phyloP scores from a whole-genome alignment of 1,284 basidiomycete genomes.

The Ceratorhiza oryzae-sativae region DNA sequence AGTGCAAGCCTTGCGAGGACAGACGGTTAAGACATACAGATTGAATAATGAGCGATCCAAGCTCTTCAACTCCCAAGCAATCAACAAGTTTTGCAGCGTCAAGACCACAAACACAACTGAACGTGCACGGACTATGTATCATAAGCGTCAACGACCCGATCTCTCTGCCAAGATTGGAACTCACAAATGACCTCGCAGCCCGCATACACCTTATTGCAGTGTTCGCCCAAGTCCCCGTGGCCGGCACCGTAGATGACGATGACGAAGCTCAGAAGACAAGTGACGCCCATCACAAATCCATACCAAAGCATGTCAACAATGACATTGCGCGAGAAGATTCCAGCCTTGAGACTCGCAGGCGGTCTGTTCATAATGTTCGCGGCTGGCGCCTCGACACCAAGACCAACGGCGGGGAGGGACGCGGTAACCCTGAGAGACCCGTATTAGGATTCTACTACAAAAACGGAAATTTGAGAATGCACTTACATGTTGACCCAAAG shows the following conservation, averaged over 20 bases:
- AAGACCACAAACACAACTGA: constrained; percentile 62
- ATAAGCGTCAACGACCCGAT: neutral
- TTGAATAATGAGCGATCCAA: constrained; percentile 14
- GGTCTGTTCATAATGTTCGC: constrained; percentile 64
- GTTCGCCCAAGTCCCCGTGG: constrained; percentile 57
- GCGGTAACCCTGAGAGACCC: constrained; percentile 55
- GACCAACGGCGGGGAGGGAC: constrained; percentile 64
- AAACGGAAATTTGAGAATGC: neutral
- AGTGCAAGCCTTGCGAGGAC: constrained; percentile 1
- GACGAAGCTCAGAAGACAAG: constrained; percentile 61
- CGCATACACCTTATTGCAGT: constrained; percentile 58
- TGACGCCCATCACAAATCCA: constrained; percentile 67
- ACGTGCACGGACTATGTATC: constrained; percentile 54
- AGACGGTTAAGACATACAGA: neutral
- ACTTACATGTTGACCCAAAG: constrained; percentile 63
- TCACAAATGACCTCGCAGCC: constrained; percentile 57
- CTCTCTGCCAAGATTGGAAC: neutral
- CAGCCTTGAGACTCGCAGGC: constrained; percentile 59
- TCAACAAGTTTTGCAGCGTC: constrained; percentile 58
- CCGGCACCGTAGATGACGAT: constrained; percentile 63
- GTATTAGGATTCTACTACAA: neutral
- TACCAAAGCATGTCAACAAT: constrained; percentile 67
- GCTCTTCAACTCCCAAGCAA: constrained; percentile 55
- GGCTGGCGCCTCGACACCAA: constrained; percentile 65
- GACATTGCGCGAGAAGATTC: constrained; percentile 60